A percentile compares a stretch with the other conserved stretches of the same genome.
Conservation (phyloP, 345 rosid species). For the Hibiscus syriacus region DNA sequence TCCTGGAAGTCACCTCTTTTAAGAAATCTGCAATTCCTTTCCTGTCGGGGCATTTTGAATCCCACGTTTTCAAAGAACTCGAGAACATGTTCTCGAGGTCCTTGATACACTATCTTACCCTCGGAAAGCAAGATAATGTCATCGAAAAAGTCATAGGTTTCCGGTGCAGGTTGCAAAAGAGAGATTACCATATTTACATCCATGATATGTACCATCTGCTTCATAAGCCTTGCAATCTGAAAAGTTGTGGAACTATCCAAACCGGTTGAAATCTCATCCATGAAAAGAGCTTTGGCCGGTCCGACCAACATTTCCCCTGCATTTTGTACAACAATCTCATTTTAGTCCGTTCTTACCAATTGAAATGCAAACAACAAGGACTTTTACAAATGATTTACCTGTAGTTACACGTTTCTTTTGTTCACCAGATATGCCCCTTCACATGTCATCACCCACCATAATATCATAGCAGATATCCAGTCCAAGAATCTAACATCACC, state of each 20-base stretch:
- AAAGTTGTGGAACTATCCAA: constrained; percentile 62
- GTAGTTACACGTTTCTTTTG: constrained; percentile 59
- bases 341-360: not conserved
- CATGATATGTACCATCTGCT: constrained; percentile 58
- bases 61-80: constrained; percentile 45
- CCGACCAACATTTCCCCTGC: constrained; percentile 72
- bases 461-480: constrained; percentile 49
- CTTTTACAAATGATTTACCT: constrained; percentile 16
- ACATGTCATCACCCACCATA: constrained; percentile 57
- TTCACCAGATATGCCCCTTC: constrained; percentile 60
- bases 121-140: constrained; percentile 52
- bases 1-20: constrained; percentile 54
- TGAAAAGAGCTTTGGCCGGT: constrained; percentile 52
- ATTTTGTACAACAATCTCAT: not conserved
- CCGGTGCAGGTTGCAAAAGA: constrained; percentile 62
- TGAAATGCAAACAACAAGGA: constrained; percentile 5
- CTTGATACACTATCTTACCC: constrained; percentile 54
- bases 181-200: constrained; percentile 50
- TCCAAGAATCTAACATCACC: constrained; percentile 38
- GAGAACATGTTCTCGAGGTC: constrained; percentile 40
- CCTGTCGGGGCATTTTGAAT: constrained; percentile 53
- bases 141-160: constrained; percentile 53
- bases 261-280: constrained; percentile 66
- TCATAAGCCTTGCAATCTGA: constrained; percentile 44
- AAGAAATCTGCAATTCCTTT: constrained; percentile 56